These are phyloP conservation scores for Zoysia pacifica DNA, from an alignment of 176 grass and related monocot genomes.

Conservation along the genomic window DNA sequence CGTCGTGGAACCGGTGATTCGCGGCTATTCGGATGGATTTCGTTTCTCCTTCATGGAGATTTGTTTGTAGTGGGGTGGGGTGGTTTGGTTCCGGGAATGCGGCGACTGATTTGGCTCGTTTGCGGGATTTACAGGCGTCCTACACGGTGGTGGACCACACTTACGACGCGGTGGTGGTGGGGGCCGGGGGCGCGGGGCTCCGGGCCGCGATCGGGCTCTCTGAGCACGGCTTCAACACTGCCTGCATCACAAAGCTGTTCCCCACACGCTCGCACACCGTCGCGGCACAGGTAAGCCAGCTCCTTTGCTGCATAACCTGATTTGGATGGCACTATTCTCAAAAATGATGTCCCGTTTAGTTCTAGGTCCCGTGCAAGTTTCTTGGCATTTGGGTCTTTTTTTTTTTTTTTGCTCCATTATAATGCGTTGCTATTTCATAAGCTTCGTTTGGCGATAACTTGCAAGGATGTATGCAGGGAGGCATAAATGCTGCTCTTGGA, in stretches of 20 bases:
- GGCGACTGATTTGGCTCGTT: background rate
- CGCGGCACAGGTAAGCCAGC: conserved; percentile 67
- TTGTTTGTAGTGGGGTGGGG: background rate
- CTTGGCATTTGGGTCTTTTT: background rate
- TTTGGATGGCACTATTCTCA: no score
- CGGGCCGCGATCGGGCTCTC: conserved; percentile 93
- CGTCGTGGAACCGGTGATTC: background rate
- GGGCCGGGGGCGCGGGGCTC: conserved; percentile 88
- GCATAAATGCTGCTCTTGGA: conserved; percentile 96
- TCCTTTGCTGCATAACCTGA: background rate
- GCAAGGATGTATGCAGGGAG: conserved; percentile 50
- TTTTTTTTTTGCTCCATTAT: background rate
- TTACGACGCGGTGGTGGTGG: conserved; percentile 92
- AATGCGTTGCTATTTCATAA: background rate
- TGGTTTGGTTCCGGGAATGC: background rate
- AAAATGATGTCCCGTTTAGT: no score
- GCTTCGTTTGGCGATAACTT: background rate
- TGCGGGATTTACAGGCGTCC: conserved; percentile 31
- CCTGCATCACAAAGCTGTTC: conserved; percentile 97
- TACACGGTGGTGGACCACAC: conserved; percentile 93
- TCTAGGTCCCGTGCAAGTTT: background rate
- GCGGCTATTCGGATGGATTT: background rate
- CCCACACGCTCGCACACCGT: conserved; percentile 93
- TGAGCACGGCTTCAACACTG: conserved; percentile 93
- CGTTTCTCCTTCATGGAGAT: background rate